Conservation (phyloP, 2,329 filamentous ascomycete species). For the Paraphaeosphaeria minitans region DNA sequence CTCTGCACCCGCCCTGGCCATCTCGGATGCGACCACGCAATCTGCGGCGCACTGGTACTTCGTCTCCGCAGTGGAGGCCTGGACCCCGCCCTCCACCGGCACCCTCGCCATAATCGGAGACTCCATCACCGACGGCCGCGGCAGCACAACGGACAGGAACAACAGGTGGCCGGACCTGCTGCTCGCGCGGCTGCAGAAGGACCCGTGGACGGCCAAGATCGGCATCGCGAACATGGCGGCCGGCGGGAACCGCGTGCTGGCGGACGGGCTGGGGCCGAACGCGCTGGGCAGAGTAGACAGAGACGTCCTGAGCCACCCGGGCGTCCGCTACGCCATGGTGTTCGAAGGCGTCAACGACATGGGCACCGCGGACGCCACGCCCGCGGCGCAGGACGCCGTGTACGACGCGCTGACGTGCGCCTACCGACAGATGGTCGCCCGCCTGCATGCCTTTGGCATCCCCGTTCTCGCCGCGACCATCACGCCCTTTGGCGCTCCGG, state of each 20-base stretch:
- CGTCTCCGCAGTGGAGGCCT: slow-evolving; percentile 63
- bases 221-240: slow-evolving; percentile 67
- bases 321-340: slow-evolving; percentile 64
- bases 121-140: slow-evolving; percentile 67
- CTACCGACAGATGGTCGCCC: slow-evolving; percentile 62
- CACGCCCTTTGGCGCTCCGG: slow-evolving; percentile 62
- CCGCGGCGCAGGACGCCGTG: slow-evolving; percentile 53
- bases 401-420: slow-evolving; percentile 61
- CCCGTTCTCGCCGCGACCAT: slow-evolving; percentile 68
- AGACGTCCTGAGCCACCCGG: slow-evolving; percentile 62
- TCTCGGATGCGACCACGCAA: slow-evolving; percentile 43
- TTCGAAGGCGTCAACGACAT: slow-evolving; percentile 71
- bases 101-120: slow-evolving; percentile 64
- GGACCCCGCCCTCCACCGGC: slow-evolving; percentile 50
- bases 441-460: slow-evolving; percentile 61
- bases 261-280: slow-evolving; percentile 65
- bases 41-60: slow-evolving; percentile 60
- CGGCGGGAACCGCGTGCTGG: slow-evolving; percentile 66
- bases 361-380: slow-evolving; percentile 56
- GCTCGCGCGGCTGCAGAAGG: slow-evolving; percentile 52
- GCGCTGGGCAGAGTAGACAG: slow-evolving; percentile 63
- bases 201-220: slow-evolving; percentile 52
- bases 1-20: slow-evolving; percentile 53
- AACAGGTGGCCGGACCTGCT: slow-evolving; percentile 49
- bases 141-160: slow-evolving; percentile 63